Base-by-base conservation (phyloP, 2,329 filamentous ascomycete species). In the Emmonsiellopsis sp. region DNA sequence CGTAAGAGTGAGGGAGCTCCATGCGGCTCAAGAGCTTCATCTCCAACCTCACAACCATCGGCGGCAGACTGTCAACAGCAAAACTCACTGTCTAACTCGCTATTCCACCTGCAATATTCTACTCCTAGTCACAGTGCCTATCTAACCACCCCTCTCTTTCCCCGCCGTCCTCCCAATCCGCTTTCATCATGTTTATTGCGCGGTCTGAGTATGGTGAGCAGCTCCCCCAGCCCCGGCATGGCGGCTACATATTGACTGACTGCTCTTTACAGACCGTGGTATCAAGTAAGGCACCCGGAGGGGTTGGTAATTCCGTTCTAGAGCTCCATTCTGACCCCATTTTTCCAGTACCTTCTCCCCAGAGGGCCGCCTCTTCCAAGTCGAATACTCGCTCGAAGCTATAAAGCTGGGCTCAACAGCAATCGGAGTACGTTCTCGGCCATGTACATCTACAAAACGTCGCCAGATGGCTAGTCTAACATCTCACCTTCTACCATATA, bases 341-440 rank as follows among this genome's bases (percentile, higher is more conserved):
- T 59, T 48, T 51, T 14, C 56, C 70, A 94, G 88, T 82, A 98
- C 93, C 82, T 98, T 98, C 83, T 98, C 93, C 65, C 93, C 93
- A 57, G 93, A 98, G 82, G 93, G 93, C 68, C 93, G 93, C 75
- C 88, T 98, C 73, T 98, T 98, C 83, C 93, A 98, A 79, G 93
- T 98, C 79, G 93, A 98, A 86, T 98, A 98, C 84, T 97, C 93
- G 56, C 87, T 98, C 73, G 93, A 98, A 80, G 93, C 93, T 74
- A 98, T 98, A 83, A 98, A 98, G 80, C 88, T 97, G 62, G 93
- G 93, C 63, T 95, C 88, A 66, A 98, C 93, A 63, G 93, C 93
- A 68, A 98, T 98, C 76, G 93, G 93, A 65, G 91, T 84, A 78
- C 56, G 76, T 71, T 49, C 52, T 47, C 36, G 3, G 9, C 36